Conservation (phyloP, 1,139 yeast genomes). For the Kodamaea ohmeri region DNA sequence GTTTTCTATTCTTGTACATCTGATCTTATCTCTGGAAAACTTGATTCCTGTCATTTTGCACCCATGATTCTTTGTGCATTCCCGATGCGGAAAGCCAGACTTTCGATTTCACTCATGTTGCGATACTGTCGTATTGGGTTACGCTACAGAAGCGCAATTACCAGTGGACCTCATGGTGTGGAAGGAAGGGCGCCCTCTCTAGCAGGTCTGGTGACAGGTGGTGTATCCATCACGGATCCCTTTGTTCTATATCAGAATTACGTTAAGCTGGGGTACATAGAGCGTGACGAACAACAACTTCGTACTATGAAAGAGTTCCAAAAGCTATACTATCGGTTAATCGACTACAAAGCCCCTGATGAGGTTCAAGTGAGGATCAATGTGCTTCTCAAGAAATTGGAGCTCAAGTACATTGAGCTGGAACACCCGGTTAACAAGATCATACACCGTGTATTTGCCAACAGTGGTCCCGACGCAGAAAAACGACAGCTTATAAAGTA, state of each 20-base stretch:
- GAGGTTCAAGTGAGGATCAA: constrained; percentile 49
- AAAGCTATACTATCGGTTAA: constrained; percentile 55
- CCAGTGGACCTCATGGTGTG: constrained; percentile 37
- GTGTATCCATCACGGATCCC: constrained; percentile 61
- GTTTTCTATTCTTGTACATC: too few species aligned
- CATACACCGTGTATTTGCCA: constrained; percentile 5
- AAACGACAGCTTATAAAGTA: constrained; percentile 41
- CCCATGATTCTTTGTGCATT: constrained; percentile 2
- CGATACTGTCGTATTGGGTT: constrained; percentile 4
- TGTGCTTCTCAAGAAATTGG: constrained; percentile 47
- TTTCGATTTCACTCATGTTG: constrained; percentile 1
- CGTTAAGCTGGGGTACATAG: constrained; percentile 48
- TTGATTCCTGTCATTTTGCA: neutral
- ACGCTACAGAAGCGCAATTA: constrained; percentile 1
- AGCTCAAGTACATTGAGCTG: constrained; percentile 18
- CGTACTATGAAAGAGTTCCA: constrained; percentile 66
- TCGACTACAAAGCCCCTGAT: constrained; percentile 58
- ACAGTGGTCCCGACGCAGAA: constrained; percentile 23
- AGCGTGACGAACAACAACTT: constrained; percentile 56
- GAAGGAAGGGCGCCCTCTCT: constrained; percentile 35
- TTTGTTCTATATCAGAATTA: constrained; percentile 54
- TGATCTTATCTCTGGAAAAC: too few species aligned
- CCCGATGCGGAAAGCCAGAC: constrained; percentile 7
- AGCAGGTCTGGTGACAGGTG: constrained; percentile 8
- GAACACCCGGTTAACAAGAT: constrained; percentile 9